Evolutionary conservation across 2,329 filamentous ascomycete species (phyloP).

Genomic region (Aspergillus viridinutans): DNA sequence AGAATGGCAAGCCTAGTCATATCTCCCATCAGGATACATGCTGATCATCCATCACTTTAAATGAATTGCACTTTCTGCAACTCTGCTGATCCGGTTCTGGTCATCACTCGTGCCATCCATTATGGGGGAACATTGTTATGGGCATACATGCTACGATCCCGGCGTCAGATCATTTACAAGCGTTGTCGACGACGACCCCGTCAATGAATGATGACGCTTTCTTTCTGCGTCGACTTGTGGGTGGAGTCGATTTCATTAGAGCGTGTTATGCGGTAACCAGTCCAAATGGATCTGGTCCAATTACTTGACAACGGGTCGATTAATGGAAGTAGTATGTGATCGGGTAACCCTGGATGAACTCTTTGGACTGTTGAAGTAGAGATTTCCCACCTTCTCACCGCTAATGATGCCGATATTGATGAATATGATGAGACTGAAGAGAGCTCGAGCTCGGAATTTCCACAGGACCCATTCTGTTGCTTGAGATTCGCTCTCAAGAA

Average conservation of each 20-base stretch:
- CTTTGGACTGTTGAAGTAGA: neutral
- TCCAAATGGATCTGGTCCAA: neutral
- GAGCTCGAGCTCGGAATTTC: neutral
- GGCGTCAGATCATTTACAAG: too few species aligned
- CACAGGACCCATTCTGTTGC: neutral
- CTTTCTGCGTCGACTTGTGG: neutral
- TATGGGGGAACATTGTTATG: too few species aligned
- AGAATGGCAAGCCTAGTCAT: neutral
- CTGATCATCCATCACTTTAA: too few species aligned
- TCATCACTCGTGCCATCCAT: too few species aligned
- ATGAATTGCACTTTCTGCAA: neutral
- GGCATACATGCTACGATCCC: neutral
- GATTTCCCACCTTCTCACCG: neutral
- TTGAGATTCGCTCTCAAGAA: neutral
- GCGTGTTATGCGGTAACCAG: neutral
- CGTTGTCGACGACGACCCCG: too few species aligned
- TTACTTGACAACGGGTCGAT: neutral
- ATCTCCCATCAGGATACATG: neutral
- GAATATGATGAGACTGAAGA: neutral
- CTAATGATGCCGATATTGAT: neutral
- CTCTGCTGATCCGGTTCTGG: too few species aligned
- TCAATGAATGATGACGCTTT: too few species aligned
- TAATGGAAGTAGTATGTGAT: constrained; percentile 23
- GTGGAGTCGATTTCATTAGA: neutral
- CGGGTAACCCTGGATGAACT: constrained; percentile 33